Evolutionary conservation across 73 alveolate species (phyloP).

Genomic region (Tetrahymena borealis): DNA sequence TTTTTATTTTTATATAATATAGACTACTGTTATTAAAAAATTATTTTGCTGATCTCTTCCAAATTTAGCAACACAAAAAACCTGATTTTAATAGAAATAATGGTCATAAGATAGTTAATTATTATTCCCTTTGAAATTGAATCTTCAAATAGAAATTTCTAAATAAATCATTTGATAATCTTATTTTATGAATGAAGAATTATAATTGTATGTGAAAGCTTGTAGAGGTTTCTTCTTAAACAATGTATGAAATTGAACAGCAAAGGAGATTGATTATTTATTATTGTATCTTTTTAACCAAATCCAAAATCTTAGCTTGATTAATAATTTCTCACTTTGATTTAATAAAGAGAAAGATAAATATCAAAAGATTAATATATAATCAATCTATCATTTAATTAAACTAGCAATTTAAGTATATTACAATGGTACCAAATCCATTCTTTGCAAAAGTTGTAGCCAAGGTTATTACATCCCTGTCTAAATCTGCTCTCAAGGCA

Average conservation of each 20-base stretch:
- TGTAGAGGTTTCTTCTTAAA: neutral
- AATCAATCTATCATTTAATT: neutral
- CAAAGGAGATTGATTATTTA: neutral
- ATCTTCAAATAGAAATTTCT: neutral
- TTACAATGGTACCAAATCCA: neutral
- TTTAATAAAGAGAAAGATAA: too few species aligned
- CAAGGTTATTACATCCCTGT: neutral
- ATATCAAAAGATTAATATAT: neutral
- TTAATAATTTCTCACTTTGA: neutral
- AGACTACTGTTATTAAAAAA: too few species aligned
- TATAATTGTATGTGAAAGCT: neutral
- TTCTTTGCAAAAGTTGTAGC: neutral
- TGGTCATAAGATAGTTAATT: too few species aligned
- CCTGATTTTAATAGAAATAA: too few species aligned
- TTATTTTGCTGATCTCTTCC: too few species aligned
- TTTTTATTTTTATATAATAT: too few species aligned
- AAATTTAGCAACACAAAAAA: too few species aligned
- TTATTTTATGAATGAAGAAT: neutral
- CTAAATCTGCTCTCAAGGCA: neutral
- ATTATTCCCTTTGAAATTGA: too few species aligned
- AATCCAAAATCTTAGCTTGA: neutral
- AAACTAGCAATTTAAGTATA: neutral
- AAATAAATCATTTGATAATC: neutral
- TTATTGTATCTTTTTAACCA: neutral
- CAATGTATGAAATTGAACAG: too few species aligned